Evolutionary conservation across 108 stramenopile genomes (phyloP).

Genomic region (Cyclotella kingstonii): DNA sequence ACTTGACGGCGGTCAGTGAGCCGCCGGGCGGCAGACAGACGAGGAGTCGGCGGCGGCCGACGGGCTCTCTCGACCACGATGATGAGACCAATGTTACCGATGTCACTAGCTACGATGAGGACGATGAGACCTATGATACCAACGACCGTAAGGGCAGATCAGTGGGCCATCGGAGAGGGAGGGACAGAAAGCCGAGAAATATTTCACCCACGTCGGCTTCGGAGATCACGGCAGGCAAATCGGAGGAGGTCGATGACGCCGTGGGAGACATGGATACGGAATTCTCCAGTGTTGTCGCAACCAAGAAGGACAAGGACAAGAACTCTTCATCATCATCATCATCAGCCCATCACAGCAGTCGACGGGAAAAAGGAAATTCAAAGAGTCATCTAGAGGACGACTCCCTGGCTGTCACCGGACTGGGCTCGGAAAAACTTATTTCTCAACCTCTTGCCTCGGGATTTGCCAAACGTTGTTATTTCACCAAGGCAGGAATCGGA

Average conservation of each 20-base stretch:
- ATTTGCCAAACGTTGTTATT: constrained; percentile 87
- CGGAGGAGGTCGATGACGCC: constrained; percentile 24
- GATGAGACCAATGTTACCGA: constrained; percentile 41
- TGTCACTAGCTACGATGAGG: constrained; percentile 25
- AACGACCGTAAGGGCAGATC: constrained; percentile 6
- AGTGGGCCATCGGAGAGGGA: constrained; percentile 5
- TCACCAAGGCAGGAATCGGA: constrained; percentile 86
- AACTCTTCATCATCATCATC: neutral
- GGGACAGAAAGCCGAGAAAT: constrained; percentile 21
- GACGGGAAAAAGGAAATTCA: neutral
- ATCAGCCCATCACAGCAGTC: no score
- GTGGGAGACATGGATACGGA: constrained; percentile 25
- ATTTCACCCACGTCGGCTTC: constrained; percentile 15
- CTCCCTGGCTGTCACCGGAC: neutral
- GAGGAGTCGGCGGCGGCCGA: constrained; percentile 15
- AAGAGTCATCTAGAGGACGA: constrained; percentile 11
- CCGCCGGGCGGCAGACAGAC: neutral
- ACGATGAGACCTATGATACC: constrained; percentile 32
- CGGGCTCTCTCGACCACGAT: constrained; percentile 35
- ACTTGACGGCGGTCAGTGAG: constrained; percentile 6
- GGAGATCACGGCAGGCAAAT: constrained; percentile 1
- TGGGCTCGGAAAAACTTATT: constrained; percentile 25
- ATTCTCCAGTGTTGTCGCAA: constrained; percentile 1
- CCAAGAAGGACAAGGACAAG: neutral
- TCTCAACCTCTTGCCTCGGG: constrained; percentile 67